These are phyloP conservation scores for Raffaelea arxii DNA, from an alignment of 2,329 filamentous ascomycete species.

Conservation along the genomic window DNA sequence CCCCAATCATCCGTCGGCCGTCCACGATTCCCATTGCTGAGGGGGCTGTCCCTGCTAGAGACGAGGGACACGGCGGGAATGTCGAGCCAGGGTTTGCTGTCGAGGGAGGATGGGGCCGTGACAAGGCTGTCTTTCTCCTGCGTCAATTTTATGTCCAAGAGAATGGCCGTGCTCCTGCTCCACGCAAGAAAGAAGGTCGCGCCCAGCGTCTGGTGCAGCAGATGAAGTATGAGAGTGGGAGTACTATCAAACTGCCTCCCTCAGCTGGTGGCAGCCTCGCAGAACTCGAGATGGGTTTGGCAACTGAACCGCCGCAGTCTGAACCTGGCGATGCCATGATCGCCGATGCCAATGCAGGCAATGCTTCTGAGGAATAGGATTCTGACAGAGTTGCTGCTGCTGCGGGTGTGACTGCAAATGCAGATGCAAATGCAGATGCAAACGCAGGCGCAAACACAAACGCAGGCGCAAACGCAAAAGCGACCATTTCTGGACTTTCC, in stretches of 20 bases:
- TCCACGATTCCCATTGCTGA: constrained; percentile 15
- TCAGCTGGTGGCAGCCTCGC: constrained; percentile 4
- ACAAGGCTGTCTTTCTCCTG: constrained; percentile 87
- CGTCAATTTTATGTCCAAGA: constrained; percentile 96
- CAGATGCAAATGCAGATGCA: neutral
- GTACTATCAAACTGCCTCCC: constrained; percentile 10
- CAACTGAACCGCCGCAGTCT: neutral
- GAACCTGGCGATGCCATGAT: neutral
- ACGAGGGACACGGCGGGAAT: constrained; percentile 49
- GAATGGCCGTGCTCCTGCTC: constrained; percentile 67
- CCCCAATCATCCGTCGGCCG: constrained; percentile 10
- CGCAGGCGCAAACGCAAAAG: neutral
- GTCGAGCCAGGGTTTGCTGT: constrained; percentile 74
- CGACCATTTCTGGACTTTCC: too few relatives aligned
- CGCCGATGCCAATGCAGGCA: neutral
- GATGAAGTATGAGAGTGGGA: constrained; percentile 32
- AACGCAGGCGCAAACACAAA: neutral
- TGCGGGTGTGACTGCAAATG: neutral
- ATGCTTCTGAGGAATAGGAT: constrained; percentile 8
- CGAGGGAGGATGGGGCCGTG: constrained; percentile 77
- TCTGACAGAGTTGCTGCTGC: constrained; percentile 1
- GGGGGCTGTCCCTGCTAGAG: constrained; percentile 14
- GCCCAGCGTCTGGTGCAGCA: constrained; percentile 43
- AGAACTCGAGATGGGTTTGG: constrained; percentile 1
- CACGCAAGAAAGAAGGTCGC: constrained; percentile 45